A percentile compares a stretch with the other conserved stretches of the same genome.
Evolutionary conservation across 805 yeast species (phyloP).

Genomic region (Ogataea trehalophila): DNA sequence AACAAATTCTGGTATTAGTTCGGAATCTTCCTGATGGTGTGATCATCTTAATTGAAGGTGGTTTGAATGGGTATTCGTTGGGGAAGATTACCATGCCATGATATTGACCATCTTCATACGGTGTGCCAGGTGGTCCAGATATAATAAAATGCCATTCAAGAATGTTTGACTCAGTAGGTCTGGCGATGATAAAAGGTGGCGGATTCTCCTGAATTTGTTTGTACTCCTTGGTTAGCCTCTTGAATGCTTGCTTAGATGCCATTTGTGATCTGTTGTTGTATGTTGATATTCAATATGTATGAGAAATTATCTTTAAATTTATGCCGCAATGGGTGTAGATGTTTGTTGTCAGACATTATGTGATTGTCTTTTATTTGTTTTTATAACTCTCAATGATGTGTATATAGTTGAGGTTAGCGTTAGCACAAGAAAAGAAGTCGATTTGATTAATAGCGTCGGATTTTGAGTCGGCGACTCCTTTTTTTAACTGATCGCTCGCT

Average conservation of each 20-base stretch:
- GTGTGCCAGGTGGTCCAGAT: conserved; percentile 88
- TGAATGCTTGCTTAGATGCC: conserved; percentile 31
- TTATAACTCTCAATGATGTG: too few relatives aligned
- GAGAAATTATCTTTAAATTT: background rate
- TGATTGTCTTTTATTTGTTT: too few relatives aligned
- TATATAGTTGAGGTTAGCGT: too few relatives aligned
- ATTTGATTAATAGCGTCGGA: too few relatives aligned
- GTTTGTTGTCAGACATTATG: too few relatives aligned
- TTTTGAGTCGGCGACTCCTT: too few relatives aligned
- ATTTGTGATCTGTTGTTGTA: conserved; percentile 2
- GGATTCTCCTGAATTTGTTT: conserved; percentile 73
- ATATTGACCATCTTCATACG: conserved; percentile 81
- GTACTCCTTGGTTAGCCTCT: conserved; percentile 71
- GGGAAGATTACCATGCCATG: conserved; percentile 87
- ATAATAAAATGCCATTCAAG: conserved; percentile 92
- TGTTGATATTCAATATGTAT: background rate
- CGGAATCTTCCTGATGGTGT: conserved; percentile 90
- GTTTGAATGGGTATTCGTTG: conserved; percentile 82
- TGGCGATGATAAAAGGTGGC: conserved; percentile 78
- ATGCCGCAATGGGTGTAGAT: background rate
- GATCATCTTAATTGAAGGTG: conserved; percentile 83
- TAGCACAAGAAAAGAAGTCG: too few relatives aligned
- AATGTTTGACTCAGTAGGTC: conserved; percentile 83
- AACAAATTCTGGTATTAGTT: conserved; percentile 74
- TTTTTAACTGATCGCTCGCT: too few relatives aligned